These are phyloP conservation scores for Teunomyces aglyptinius DNA, from an alignment of 805 yeast genomes.

Conservation along the genomic window DNA sequence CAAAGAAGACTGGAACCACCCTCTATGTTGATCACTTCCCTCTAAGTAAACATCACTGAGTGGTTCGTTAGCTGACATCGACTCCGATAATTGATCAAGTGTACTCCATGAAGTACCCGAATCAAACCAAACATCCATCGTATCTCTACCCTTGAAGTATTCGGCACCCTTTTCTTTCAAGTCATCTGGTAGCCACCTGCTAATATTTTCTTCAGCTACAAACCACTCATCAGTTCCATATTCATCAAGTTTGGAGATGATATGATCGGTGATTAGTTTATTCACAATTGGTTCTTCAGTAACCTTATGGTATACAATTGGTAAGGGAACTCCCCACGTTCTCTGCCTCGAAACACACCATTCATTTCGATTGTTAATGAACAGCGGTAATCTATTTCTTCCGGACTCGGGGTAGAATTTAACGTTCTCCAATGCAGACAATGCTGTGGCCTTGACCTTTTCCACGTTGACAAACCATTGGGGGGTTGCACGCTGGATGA, in stretches of 20 bases:
- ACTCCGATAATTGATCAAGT: constrained; percentile 42
- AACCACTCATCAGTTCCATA: constrained; percentile 85
- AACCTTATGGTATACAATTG: constrained; percentile 61
- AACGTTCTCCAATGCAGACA: constrained; percentile 59
- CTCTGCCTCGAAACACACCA: constrained; percentile 99
- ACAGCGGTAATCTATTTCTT: constrained; percentile 63
- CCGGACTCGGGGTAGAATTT: constrained; percentile 76
- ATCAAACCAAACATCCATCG: constrained; percentile 99
- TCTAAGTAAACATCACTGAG: constrained; percentile 83
- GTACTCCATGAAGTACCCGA: constrained; percentile 91
- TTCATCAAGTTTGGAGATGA: constrained; percentile 53
- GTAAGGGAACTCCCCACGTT: constrained; percentile 97
- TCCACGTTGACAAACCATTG: constrained; percentile 95
- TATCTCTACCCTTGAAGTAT: constrained; percentile 72
- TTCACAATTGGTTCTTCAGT: constrained; percentile 67
- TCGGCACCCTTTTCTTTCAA: constrained; percentile 39
- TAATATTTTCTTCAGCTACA: constrained; percentile 46
- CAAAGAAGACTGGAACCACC: constrained; percentile 97
- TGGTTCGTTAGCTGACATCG: constrained; percentile 21
- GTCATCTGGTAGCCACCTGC: constrained; percentile 71
- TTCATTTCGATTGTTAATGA: constrained; percentile 75
- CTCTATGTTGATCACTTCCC: constrained; percentile 98
- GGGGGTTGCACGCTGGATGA: constrained; percentile 91
- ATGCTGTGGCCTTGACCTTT: constrained; percentile 62
- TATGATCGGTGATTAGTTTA: constrained; percentile 52